Percentiles rank a stretch among this genome's conserved stretches.
Conservation (phyloP, 371 early-diverging fungal species). For the Mortierella sp. region DNA sequence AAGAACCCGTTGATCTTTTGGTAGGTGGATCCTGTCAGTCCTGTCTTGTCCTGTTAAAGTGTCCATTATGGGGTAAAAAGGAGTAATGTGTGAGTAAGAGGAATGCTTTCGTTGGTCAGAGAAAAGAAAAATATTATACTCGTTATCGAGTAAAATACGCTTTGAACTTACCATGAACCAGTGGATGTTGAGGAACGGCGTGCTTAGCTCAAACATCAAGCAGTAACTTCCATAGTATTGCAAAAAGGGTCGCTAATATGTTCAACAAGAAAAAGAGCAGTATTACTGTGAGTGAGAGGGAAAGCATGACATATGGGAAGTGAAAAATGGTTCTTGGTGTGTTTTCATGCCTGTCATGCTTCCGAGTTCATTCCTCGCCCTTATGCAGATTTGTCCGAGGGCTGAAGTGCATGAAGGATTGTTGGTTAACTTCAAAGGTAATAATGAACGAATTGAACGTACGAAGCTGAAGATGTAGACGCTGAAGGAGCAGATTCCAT, state of each 20-base stretch:
- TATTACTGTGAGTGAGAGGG: not conserved
- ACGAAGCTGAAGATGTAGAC: slow-evolving; percentile 82
- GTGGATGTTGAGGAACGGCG: slow-evolving; percentile 93
- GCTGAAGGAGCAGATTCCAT: slow-evolving; percentile 83
- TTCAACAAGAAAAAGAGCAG: no score
- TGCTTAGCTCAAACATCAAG: slow-evolving; percentile 92
- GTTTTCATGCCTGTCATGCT: no score
- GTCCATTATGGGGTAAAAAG: not conserved
- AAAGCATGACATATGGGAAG: no score
- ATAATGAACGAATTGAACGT: slow-evolving; percentile 55
- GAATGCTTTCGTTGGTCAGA: no score
- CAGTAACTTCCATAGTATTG: slow-evolving; percentile 90
- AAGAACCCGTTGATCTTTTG: slow-evolving; percentile 87
- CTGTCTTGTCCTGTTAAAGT: slow-evolving; percentile 76
- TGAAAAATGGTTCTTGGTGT: no score
- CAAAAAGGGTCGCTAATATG: slow-evolving; percentile 84
- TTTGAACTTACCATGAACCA: slow-evolving; percentile 80
- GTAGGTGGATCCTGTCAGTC: slow-evolving; percentile 79
- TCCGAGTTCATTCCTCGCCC: not conserved
- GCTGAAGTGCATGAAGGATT: not conserved
- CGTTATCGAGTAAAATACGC: no score
- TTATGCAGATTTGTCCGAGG: not conserved
- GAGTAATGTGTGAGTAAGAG: no score
- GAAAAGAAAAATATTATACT: no score
- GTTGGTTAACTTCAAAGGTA: not conserved